Evolutionary conservation across 2,329 filamentous ascomycete genomes (phyloP).

Genomic region (Hirsutella thompsonii): DNA sequence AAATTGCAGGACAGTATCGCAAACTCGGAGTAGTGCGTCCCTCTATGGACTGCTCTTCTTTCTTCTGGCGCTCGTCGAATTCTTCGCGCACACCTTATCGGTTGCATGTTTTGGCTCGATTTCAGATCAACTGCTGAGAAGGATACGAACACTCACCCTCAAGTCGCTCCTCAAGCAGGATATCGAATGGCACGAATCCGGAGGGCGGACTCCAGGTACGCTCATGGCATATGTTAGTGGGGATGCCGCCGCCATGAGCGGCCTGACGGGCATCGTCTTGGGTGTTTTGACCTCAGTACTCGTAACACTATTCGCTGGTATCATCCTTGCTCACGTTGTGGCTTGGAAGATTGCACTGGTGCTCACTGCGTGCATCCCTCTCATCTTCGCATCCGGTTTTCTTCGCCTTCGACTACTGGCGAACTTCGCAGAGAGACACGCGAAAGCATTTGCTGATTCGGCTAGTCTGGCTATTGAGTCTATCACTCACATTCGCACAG

Average conservation of each 20-base stretch:
- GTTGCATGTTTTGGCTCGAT: slow-evolving; percentile 32
- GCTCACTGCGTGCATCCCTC: slow-evolving; percentile 53
- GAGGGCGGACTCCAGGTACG: slow-evolving; percentile 44
- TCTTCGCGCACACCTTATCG: slow-evolving; percentile 42
- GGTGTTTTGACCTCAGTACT: slow-evolving; percentile 56
- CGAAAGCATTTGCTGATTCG: slow-evolving; percentile 50
- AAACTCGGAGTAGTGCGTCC: slow-evolving; percentile 22
- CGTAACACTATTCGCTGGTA: slow-evolving; percentile 55
- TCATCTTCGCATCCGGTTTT: slow-evolving; percentile 55
- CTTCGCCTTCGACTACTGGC: slow-evolving; percentile 53
- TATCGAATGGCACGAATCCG: slow-evolving; percentile 58
- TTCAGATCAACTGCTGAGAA: slow-evolving; percentile 52
- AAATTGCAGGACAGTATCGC: slow-evolving; percentile 26
- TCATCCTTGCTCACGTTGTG: slow-evolving; percentile 56
- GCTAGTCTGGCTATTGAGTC: slow-evolving; percentile 55
- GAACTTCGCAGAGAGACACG: slow-evolving; percentile 48
- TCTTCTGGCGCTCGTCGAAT: slow-evolving; percentile 32
- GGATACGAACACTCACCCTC: slow-evolving; percentile 49
- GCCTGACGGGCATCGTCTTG: slow-evolving; percentile 57
- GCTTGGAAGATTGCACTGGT: slow-evolving; percentile 69
- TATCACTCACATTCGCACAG: slow-evolving; percentile 51
- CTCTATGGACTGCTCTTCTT: slow-evolving; percentile 47
- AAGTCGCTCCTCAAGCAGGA: slow-evolving; percentile 53
- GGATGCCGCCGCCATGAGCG: slow-evolving; percentile 54
- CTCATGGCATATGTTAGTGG: slow-evolving; percentile 57